phyloP scores from a whole-genome alignment of 2,329 filamentous ascomycete species.

The Parastagonospora avenae region DNA sequence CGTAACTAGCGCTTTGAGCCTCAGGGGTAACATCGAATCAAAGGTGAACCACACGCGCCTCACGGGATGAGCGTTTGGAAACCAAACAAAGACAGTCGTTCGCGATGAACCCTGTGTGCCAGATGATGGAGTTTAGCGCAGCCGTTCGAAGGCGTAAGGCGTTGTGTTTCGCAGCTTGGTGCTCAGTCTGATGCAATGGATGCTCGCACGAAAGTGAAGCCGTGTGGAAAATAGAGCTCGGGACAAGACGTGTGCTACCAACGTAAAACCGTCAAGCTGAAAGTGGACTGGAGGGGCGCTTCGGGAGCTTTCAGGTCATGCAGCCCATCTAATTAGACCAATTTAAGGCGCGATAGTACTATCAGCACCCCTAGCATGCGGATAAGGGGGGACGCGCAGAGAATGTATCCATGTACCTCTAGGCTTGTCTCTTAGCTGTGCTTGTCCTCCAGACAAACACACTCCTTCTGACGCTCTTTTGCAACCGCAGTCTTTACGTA shows the following conservation, averaged over 20 bases:
- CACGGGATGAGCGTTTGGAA: slow-evolving; percentile 29
- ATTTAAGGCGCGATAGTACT: slow-evolving; percentile 43
- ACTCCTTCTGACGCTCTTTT: slow-evolving; percentile 29
- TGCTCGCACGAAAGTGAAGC: slow-evolving; percentile 7
- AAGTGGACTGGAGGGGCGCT: slow-evolving; percentile 32
- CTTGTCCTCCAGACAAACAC: slow-evolving; percentile 23
- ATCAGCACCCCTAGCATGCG: slow-evolving; percentile 35
- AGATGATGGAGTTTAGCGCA: slow-evolving; percentile 13
- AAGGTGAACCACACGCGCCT: slow-evolving; percentile 30
- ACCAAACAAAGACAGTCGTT: slow-evolving; percentile 23
- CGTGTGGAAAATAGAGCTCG: slow-evolving; percentile 1
- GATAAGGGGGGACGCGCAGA: slow-evolving; percentile 27
- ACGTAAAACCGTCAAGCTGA: slow-evolving; percentile 27
- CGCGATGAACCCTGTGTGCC: slow-evolving; percentile 24
- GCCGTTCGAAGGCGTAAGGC: slow-evolving; percentile 14
- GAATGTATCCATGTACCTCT: slow-evolving; percentile 35
- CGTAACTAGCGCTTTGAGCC: slow-evolving; percentile 33
- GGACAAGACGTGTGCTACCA: slow-evolving; percentile 23
- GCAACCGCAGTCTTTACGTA: slow-evolving; percentile 21
- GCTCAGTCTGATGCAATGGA: slow-evolving; percentile 5
- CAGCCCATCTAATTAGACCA: slow-evolving; percentile 40
- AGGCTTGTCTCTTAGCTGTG: slow-evolving; percentile 23
- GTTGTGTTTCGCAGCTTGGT: slow-evolving; percentile 18
- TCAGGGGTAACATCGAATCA: slow-evolving; percentile 27
- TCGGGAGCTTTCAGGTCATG: slow-evolving; percentile 35